Conservation (phyloP, 202 grass and related monocot genomes). For the Schoenoplectus triqueter region DNA sequence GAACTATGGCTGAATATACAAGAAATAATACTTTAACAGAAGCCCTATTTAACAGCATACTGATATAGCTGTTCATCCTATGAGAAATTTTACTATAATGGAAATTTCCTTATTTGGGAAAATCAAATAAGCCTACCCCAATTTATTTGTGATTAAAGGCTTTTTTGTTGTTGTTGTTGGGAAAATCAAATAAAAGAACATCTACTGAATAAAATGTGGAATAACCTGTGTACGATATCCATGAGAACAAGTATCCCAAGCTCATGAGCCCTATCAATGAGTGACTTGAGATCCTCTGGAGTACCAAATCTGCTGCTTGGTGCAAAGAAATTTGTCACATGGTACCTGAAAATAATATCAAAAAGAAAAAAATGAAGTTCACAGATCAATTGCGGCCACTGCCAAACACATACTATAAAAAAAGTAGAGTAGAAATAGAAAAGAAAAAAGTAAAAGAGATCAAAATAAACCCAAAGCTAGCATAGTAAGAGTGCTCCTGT, state of each 20-base stretch:
- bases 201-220: slow-evolving; percentile 15
- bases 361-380: not conserved
- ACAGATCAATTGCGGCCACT: not conserved
- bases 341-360: slow-evolving; percentile 67
- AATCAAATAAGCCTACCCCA: too few relatives aligned
- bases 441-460: slow-evolving; percentile 29
- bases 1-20: slow-evolving; percentile 72
- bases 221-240: slow-evolving; percentile 95
- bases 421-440: not conserved
- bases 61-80: slow-evolving; percentile 19
- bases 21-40: slow-evolving; percentile 32
- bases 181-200: slow-evolving; percentile 22
- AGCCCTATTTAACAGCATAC: slow-evolving; percentile 28
- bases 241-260: slow-evolving; percentile 91
- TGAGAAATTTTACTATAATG: not conserved
- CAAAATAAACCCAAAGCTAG: slow-evolving; percentile 83
- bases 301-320: slow-evolving; percentile 98
- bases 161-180: not conserved
- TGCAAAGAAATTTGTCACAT: slow-evolving; percentile 99
- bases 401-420: not conserved
- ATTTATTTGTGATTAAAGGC: too few relatives aligned
- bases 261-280: slow-evolving; percentile 96
- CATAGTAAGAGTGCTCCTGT: slow-evolving; percentile 98
- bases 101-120: slow-evolving; percentile 22
- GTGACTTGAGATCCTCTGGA: slow-evolving; percentile 96